phyloP scores from a whole-genome alignment of 352 stramenopile species.

The Vaucheria bursata region DNA sequence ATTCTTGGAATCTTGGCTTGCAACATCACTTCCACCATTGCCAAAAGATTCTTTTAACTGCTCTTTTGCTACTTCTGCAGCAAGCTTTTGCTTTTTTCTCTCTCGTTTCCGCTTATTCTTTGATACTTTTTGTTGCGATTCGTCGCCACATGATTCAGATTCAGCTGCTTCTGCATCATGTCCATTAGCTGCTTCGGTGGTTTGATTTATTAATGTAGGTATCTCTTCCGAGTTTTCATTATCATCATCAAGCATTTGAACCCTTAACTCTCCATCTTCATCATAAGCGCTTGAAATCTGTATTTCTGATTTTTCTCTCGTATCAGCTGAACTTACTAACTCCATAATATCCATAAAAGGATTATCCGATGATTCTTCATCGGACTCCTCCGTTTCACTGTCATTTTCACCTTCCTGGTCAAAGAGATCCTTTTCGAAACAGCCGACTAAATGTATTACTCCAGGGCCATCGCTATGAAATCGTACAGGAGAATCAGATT shows the following conservation, averaged over 20 bases:
- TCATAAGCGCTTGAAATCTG: background rate
- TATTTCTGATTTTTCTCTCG: background rate
- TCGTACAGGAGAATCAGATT: background rate
- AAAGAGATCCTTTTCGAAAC: slow-evolving; percentile 1
- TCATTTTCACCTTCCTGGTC: background rate
- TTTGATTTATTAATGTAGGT: background rate
- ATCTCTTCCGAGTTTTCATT: background rate
- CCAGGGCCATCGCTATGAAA: background rate
- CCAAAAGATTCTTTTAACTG: slow-evolving; percentile 25
- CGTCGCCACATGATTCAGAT: background rate
- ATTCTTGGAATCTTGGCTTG: slow-evolving; percentile 1
- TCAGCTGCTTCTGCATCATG: slow-evolving; percentile 5
- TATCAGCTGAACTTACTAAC: background rate
- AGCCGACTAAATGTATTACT: background rate
- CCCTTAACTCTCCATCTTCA: background rate
- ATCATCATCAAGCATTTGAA: background rate
- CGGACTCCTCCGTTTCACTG: background rate
- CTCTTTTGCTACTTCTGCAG: slow-evolving; percentile 22
- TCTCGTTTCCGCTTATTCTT: slow-evolving; percentile 18
- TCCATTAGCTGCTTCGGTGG: background rate
- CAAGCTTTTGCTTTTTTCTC: slow-evolving; percentile 21
- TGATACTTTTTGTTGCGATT: background rate
- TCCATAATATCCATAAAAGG: background rate
- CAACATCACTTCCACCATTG: background rate
- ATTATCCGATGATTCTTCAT: background rate